Evolutionary conservation across 139 green algal genomes (phyloP), one percentile per base, ranked within the genome.

Genomic region (Coelastrella sp.): DNA sequence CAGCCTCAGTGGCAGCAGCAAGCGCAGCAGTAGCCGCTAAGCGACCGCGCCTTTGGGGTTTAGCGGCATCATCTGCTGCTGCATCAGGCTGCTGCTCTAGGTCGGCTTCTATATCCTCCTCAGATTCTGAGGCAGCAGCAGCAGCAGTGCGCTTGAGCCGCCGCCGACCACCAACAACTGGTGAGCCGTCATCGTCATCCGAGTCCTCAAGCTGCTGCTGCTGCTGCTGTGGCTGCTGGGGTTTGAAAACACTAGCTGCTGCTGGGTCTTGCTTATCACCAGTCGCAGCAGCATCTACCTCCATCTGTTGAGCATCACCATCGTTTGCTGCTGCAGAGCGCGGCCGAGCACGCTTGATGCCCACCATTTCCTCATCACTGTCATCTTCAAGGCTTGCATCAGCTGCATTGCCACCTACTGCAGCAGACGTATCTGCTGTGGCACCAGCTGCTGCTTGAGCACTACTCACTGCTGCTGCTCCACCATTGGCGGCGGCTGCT

Each of bases 11-110:
- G 27, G 53, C 75, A 37, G 75, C 75, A n/a, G 75, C 75, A 38
- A 69, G 50, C 21, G 75, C 75, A 69, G 75, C 75, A 37, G 75
- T 82, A n/a, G 75, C 75, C 2, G 75, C 75, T 32, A 82, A 45
- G 17, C 75, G 53, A 1, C 75, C 75, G 25, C 48, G 40, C 43
- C 73, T 48, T 37, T 68, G 73, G 13, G 50, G 73, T 32, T 67
- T 71, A 27, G 38, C 8, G 17, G 62, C 3, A 43, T 69, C 2
- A 43, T 69, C 2, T 6, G 34, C 72, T 66, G 69, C 69, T 62
- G 35, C 67, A 64, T 76, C 30, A n/a, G n/a, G n/a, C 0, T 76
- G 71, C 43, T 63, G 72, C 72, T 66, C 41, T 32, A 32, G n/a
- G 35, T 53, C 67, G 11, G 67, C 21, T 37, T 50, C 76, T 63